These are phyloP conservation scores for Litchi chinensis DNA, from an alignment of 345 rosid genomes.

Conservation along the genomic window DNA sequence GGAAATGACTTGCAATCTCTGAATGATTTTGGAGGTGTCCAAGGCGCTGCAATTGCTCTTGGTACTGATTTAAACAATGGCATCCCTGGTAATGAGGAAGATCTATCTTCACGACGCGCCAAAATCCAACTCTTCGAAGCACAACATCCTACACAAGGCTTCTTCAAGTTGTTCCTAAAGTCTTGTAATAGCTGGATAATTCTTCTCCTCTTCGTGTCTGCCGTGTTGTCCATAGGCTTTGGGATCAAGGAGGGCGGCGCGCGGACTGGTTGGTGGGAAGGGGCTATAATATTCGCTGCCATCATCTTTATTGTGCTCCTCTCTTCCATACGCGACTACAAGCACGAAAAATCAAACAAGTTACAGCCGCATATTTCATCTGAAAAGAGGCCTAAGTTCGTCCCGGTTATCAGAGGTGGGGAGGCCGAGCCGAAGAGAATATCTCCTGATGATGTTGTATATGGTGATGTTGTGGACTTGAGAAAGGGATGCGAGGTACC, in stretches of 20 bases:
- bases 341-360: neutral
- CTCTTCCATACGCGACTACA: neutral
- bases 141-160: neutral
- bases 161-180: neutral
- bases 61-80: constrained; percentile 12
- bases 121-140: neutral
- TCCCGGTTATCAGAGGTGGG: constrained; percentile 2
- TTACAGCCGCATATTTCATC: no score
- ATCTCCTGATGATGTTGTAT: neutral
- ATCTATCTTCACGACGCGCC: neutral
- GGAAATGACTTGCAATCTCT: neutral
- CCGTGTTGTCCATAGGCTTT: neutral
- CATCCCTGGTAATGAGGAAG: neutral
- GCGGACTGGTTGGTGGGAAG: constrained; percentile 13
- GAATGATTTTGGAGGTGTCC: constrained; percentile 1
- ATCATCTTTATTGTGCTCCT: neutral
- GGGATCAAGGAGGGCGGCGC: neutral
- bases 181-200: neutral
- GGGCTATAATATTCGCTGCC: neutral
- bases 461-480: constrained; percentile 13
- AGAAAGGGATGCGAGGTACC: neutral
- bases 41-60: constrained; percentile 5
- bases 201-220: constrained; percentile 3
- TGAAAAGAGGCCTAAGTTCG: neutral
- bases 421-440: no score